A percentile compares a stretch with the other conserved stretches of the same genome.
Evolutionary conservation across 2,329 filamentous ascomycete genomes (phyloP).

Genomic region (Ophiobolus disseminans): DNA sequence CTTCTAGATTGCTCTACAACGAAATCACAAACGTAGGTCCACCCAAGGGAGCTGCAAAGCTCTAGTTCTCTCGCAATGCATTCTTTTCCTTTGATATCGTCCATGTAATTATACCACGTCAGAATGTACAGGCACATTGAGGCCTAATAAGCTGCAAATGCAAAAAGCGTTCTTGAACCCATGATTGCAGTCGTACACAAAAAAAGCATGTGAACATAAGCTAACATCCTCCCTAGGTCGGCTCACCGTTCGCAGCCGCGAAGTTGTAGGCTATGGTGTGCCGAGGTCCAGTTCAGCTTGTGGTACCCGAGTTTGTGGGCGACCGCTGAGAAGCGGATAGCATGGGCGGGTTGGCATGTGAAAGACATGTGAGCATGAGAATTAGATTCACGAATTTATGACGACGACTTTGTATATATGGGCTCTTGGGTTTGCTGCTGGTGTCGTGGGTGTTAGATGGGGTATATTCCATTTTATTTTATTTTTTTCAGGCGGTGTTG

Average conservation of each 20-base stretch:
- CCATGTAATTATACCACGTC: constrained; percentile 21
- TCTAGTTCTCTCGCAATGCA: constrained; percentile 34
- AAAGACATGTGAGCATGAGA: not conserved
- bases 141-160: constrained; percentile 10
- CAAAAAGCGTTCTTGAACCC: constrained; percentile 5
- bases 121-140: constrained; percentile 4
- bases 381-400: too few species aligned
- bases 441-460: too few species aligned
- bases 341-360: constrained; percentile 1
- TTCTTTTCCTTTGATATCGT: not conserved
- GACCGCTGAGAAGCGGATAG: too few species aligned
- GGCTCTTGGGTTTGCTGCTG: too few species aligned
- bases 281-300: constrained; percentile 11
- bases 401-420: too few species aligned
- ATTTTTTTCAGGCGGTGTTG: too few species aligned
- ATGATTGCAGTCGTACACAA: not conserved
- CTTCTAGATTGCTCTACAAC: constrained; percentile 77
- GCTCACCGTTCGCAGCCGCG: constrained; percentile 17
- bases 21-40: constrained; percentile 80
- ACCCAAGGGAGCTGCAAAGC: constrained; percentile 62
- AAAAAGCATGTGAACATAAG: constrained; percentile 14
- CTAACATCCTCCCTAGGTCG: constrained; percentile 20
- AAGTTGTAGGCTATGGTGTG: constrained; percentile 17
- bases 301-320: constrained; percentile 1
- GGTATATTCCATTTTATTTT: too few species aligned